A percentile compares a stretch with the other conserved stretches of the same genome.
Evolutionary conservation across 768 basidiomycete species (phyloP).

Genomic region (Collybiopsis luxurians): DNA sequence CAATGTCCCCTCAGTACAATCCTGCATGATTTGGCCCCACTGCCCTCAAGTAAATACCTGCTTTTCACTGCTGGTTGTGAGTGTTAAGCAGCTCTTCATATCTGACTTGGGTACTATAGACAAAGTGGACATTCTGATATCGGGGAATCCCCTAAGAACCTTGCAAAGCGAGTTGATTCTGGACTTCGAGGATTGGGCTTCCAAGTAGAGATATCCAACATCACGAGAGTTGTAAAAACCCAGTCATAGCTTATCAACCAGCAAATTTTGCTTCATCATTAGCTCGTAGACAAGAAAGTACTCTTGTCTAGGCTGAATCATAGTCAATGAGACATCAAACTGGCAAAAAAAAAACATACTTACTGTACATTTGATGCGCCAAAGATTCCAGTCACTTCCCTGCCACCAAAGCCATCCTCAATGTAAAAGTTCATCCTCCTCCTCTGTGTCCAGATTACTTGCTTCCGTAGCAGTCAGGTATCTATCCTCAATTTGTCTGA

Average conservation of each 20-base stretch:
- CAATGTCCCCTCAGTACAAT: neutral
- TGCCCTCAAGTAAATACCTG: neutral
- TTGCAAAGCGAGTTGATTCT: neutral
- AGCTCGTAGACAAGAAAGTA: neutral
- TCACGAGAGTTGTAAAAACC: neutral
- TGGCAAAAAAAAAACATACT: too few species aligned
- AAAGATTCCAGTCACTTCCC: neutral
- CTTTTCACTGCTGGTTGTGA: neutral
- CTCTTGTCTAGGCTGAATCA: neutral
- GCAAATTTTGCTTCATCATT: neutral
- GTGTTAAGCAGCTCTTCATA: neutral
- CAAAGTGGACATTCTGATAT: neutral
- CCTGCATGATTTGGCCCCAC: neutral
- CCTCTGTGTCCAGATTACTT: neutral
- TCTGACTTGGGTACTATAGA: neutral
- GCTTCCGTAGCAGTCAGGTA: neutral
- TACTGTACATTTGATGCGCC: slow-evolving; percentile 3
- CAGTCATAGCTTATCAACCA: neutral
- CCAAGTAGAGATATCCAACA: neutral
- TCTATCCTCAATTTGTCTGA: neutral
- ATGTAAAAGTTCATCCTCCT: neutral
- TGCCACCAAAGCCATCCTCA: neutral
- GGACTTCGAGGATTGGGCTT: neutral
- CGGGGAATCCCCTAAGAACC: neutral
- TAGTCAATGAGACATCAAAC: neutral